These are phyloP conservation scores for Aspergillus carbonarius DNA, from an alignment of 2,329 filamentous ascomycete species.

Conservation along the genomic window DNA sequence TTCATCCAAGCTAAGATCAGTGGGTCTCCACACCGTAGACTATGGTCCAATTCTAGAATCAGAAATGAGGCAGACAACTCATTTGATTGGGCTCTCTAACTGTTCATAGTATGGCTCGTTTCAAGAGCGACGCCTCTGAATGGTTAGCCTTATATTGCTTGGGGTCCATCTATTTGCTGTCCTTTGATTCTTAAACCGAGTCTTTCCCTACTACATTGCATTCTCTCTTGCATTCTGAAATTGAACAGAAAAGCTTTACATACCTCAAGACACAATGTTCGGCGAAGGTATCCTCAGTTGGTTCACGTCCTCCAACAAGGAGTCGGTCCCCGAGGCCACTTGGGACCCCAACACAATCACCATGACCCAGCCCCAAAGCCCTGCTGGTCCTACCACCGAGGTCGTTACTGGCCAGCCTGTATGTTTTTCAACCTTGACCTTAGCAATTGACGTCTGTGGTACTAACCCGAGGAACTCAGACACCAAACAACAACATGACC, in stretches of 20 bases:
- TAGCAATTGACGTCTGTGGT: neutral
- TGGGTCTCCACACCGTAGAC: slow-evolving; percentile 2
- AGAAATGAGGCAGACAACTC: slow-evolving; percentile 1
- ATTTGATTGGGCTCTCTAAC: neutral
- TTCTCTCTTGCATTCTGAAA: neutral
- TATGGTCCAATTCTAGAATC: slow-evolving; percentile 2
- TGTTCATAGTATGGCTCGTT: slow-evolving; percentile 4
- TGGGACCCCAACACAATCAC: slow-evolving; percentile 7
- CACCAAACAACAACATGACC: neutral
- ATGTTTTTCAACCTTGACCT: neutral
- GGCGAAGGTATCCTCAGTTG: slow-evolving; percentile 3
- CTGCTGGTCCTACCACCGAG: neutral
- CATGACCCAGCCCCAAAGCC: slow-evolving; percentile 5
- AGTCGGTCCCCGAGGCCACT: neutral
- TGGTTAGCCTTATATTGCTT: slow-evolving; percentile 1
- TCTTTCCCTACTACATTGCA: neutral
- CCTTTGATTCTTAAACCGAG: neutral
- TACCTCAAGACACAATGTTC: neutral
- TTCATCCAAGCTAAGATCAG: neutral
- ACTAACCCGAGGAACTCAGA: neutral
- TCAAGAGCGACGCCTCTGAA: neutral
- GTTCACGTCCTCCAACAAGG: slow-evolving; percentile 2
- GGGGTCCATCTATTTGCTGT: neutral
- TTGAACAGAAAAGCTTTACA: neutral
- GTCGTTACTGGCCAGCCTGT: slow-evolving; percentile 5